Conservation (phyloP, 2,329 filamentous ascomycete genomes). For the Alternaria arbusti region DNA sequence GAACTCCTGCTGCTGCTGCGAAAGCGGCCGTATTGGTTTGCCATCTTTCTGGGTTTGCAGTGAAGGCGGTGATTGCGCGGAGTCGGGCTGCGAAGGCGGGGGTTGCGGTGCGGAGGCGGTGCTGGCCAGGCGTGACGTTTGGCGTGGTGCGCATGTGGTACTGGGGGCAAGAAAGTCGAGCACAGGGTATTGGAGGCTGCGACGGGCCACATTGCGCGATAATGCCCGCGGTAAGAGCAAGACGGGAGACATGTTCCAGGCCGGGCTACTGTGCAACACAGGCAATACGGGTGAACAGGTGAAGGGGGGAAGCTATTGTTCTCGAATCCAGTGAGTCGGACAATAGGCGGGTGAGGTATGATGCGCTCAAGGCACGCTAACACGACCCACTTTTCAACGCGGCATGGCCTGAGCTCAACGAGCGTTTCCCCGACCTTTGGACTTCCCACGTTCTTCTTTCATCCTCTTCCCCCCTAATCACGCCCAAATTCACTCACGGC, state of each 20-base stretch:
- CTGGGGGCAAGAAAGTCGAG: conserved; percentile 40
- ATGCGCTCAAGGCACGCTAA: conserved; percentile 29
- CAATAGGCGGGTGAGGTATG: conserved; percentile 10
- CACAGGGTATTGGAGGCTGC: conserved; percentile 11
- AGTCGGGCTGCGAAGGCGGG: conserved; percentile 4
- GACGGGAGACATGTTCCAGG: conserved; percentile 21
- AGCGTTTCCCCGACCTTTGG: conserved; percentile 30
- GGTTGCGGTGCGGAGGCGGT: conserved; percentile 7
- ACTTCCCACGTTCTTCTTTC: conserved; percentile 21
- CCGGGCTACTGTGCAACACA: conserved; percentile 4
- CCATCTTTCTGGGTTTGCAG: conserved; percentile 12
- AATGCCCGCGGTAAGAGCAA: conserved; percentile 23
- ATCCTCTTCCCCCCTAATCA: conserved; percentile 22
- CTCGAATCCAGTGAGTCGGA: background rate
- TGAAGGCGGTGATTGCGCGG: conserved; percentile 4
- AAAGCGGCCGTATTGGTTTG: conserved; percentile 36
- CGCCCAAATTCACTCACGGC: conserved; percentile 16
- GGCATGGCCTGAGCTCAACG: conserved; percentile 24
- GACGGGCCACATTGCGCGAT: conserved; percentile 14
- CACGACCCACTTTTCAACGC: conserved; percentile 26
- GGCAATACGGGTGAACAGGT: background rate
- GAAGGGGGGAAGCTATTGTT: conserved; percentile 11
- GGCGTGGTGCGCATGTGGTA: conserved; percentile 21
- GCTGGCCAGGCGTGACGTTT: conserved; percentile 20
- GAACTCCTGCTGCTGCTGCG: conserved; percentile 41